Conservation (phyloP, 345 rosid species). For the Eutrema heterophyllum region DNA sequence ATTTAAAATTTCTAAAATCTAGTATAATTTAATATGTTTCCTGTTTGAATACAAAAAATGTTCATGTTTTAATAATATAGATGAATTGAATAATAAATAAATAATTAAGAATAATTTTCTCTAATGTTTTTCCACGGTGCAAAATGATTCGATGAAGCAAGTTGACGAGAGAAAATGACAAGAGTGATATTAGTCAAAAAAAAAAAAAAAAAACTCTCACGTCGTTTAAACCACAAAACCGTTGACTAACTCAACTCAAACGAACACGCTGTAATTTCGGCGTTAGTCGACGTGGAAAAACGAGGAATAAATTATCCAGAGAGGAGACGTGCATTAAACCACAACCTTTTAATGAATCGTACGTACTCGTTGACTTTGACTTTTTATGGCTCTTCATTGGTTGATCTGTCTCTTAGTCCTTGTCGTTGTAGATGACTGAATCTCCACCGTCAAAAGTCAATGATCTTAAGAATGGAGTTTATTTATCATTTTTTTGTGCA, state of each 20-base stretch:
- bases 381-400: not conserved
- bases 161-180: not conserved
- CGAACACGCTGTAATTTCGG: not conserved
- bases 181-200: not conserved
- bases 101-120: not conserved
- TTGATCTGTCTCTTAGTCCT: no score
- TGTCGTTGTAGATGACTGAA: no score
- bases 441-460: not conserved
- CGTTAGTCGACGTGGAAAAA: not conserved
- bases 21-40: no score
- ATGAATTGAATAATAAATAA: not conserved
- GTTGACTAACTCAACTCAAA: not conserved
- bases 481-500: not conserved
- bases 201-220: no score
- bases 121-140: not conserved
- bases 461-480: not conserved
- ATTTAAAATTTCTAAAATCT: no score
- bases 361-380: not conserved
- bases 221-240: not conserved
- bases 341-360: not conserved
- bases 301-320: not conserved
- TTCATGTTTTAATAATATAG: no score
- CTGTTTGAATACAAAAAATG: no score
- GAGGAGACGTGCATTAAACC: not conserved
- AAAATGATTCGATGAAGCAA: not conserved